Evolutionary conservation across 441 rosid species (phyloP), one percentile per base, ranked within the genome.

Genomic region (Breynia disticha): DNA sequence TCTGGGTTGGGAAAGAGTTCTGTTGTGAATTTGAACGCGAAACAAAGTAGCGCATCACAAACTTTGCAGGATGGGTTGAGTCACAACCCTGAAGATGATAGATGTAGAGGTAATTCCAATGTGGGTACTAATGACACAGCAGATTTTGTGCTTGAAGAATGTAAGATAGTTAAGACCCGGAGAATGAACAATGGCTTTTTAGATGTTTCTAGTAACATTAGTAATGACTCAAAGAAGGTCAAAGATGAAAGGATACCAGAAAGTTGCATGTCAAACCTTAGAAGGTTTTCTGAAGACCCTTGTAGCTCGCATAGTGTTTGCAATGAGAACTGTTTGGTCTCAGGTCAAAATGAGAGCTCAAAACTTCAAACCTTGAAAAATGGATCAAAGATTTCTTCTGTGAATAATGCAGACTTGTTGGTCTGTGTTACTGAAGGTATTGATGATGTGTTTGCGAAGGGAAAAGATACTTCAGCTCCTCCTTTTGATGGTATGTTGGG

Each of bases 311-410:
- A 50, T 43, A 62, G 56, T 52, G 56, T 59, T 65, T 60, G 51
- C 37, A 53, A 57, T 48, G 77, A 61, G 17, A 46, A 28, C 57
- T 64, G 59, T 52, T 63, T 71, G 8, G 55, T 59, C 62, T 50
- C 71, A 21, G 67, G 39, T 42, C 66, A 54, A 62, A 63, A 24
- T 52, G 73, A 55, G 60, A 57, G 17, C 58, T 52, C 48, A 60
- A 71, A 54, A 52, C 53, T 50, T 32, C 66, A 57, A 38, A 46
- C 42, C 47, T 46, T 59, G 54, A 62, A 63, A 45, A 70, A 67
- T 64, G 78, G 72, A 58, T 63, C 62, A 54, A 67, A 66, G 68
- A 61, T 58, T 57, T 68, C 35, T 65, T 62, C 71, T 28, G 1
- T 28, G 3, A 9, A 9, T 28, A 28, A 28, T 28, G 35, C 35